Percentiles rank a stretch among this genome's conserved stretches.
These are phyloP conservation scores for Astraeus odoratus DNA, from an alignment of 768 basidiomycete genomes.

Conservation along the genomic window DNA sequence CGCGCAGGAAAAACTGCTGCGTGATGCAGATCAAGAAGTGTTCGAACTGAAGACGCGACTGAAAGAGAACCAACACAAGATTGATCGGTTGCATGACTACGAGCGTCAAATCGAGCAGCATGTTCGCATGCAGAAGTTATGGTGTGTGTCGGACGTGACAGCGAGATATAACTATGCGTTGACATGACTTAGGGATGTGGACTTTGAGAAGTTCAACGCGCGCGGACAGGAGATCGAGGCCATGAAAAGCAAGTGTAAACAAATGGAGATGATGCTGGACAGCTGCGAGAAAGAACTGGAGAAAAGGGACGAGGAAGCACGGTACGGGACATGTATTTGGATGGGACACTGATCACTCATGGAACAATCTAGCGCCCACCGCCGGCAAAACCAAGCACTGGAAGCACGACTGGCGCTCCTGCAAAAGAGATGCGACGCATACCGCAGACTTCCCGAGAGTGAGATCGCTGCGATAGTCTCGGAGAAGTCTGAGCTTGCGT, in stretches of 20 bases:
- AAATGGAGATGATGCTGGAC: conserved; percentile 60
- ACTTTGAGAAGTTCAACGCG: conserved; percentile 64
- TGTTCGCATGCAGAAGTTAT: conserved; percentile 66
- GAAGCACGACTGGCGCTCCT: conserved; percentile 48
- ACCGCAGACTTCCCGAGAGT: conserved; percentile 28
- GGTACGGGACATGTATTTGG: conserved; percentile 34
- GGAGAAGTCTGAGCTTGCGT: conserved; percentile 40
- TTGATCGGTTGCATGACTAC: conserved; percentile 76
- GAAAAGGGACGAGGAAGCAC: conserved; percentile 50
- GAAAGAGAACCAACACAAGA: conserved; percentile 76
- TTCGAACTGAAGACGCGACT: conserved; percentile 68
- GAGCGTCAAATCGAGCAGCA: conserved; percentile 84
- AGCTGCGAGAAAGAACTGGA: conserved; percentile 48
- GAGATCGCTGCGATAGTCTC: conserved; percentile 40
- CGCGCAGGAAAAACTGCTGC: conserved; percentile 62
- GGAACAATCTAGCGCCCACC: conserved; percentile 37
- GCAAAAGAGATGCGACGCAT: conserved; percentile 36
- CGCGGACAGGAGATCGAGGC: conserved; percentile 50
- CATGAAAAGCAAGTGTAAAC: conserved; percentile 52
- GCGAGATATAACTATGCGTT: conserved; percentile 2
- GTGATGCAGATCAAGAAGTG: conserved; percentile 61
- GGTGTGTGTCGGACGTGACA: conserved; percentile 43
- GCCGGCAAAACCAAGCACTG: conserved; percentile 54
- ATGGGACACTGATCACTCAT: not conserved
- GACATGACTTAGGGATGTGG: conserved; percentile 52